Conservation (phyloP, 2,329 filamentous ascomycete species). For the Trichoderma atrobrunneum region DNA sequence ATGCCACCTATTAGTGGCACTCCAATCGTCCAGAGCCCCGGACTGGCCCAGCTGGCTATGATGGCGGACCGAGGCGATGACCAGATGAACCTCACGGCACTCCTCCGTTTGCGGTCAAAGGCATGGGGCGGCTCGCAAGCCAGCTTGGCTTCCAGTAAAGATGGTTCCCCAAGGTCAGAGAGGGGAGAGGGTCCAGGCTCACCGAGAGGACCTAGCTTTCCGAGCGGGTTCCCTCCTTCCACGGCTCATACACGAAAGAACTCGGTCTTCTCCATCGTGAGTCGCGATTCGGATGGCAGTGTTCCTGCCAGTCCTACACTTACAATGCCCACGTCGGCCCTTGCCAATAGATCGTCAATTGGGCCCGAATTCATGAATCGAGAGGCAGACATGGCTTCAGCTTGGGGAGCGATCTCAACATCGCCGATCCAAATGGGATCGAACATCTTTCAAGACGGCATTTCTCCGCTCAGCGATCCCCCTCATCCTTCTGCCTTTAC, state of each 20-base stretch:
- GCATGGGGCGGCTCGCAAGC: constrained; percentile 81
- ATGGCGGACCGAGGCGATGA: constrained; percentile 57
- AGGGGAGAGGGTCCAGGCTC: constrained; percentile 48
- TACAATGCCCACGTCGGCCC: constrained; percentile 38
- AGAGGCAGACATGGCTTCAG: not conserved
- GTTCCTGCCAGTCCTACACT: constrained; percentile 51
- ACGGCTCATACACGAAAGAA: constrained; percentile 44
- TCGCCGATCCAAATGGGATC: not conserved
- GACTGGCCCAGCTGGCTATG: constrained; percentile 73
- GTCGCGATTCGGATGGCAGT: constrained; percentile 49
- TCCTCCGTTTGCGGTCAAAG: constrained; percentile 69
- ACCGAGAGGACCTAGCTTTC: constrained; percentile 32
- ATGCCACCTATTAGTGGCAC: constrained; percentile 40
- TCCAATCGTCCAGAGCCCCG: constrained; percentile 60
- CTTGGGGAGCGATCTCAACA: not conserved
- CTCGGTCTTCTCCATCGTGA: constrained; percentile 49
- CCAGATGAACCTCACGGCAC: constrained; percentile 69
- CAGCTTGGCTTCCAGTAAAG: constrained; percentile 59
- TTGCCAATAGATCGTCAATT: constrained; percentile 9
- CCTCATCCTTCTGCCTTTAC: not conserved
- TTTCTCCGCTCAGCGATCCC: constrained; percentile 2
- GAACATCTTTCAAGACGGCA: not conserved
- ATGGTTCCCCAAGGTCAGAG: constrained; percentile 50
- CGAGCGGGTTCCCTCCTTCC: constrained; percentile 22
- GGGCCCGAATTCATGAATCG: not conserved